Percentiles rank a stretch among this genome's conserved stretches.
Evolutionary conservation across 2,329 filamentous ascomycete species (phyloP).

Genomic region (Pseudopithomyces maydicus): DNA sequence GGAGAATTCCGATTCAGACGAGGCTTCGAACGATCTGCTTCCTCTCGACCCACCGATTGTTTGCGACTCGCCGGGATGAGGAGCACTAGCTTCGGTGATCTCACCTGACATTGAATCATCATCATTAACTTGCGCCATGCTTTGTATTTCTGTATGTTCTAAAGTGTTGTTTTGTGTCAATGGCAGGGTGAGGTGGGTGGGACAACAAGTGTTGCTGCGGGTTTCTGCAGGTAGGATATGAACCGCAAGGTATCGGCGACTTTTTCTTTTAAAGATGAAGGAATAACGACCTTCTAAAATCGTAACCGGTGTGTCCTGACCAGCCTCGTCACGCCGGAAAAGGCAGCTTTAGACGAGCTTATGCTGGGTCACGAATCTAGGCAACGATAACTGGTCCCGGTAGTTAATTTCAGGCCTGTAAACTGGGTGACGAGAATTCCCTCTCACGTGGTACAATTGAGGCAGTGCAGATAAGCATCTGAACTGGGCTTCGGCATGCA

Average conservation of each 20-base stretch:
- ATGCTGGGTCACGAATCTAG: not conserved
- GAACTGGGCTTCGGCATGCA: not conserved
- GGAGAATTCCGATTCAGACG: not conserved
- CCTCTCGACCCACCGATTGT: not conserved
- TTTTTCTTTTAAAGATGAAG: too few species aligned
- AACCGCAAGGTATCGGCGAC: too few species aligned
- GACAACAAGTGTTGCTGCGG: too few species aligned
- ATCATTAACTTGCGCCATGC: not conserved
- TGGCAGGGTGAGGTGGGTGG: too few species aligned
- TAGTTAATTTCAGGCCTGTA: not conserved
- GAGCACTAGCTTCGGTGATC: not conserved
- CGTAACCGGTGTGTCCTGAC: too few species aligned
- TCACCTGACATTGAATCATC: not conserved
- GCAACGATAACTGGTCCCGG: not conserved
- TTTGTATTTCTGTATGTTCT: too few species aligned
- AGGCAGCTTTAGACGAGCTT: not conserved
- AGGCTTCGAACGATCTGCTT: not conserved
- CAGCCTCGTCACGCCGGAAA: not conserved
- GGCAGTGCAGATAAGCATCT: not conserved
- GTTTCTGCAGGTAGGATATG: too few species aligned
- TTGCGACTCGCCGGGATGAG: not conserved
- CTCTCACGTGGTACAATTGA: not conserved
- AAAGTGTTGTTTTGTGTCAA: too few species aligned
- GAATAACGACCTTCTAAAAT: too few species aligned
- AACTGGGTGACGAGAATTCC: not conserved